phyloP scores from a whole-genome alignment of 176 grass and related monocot genomes.

The Tillandsia fasciculata region DNA sequence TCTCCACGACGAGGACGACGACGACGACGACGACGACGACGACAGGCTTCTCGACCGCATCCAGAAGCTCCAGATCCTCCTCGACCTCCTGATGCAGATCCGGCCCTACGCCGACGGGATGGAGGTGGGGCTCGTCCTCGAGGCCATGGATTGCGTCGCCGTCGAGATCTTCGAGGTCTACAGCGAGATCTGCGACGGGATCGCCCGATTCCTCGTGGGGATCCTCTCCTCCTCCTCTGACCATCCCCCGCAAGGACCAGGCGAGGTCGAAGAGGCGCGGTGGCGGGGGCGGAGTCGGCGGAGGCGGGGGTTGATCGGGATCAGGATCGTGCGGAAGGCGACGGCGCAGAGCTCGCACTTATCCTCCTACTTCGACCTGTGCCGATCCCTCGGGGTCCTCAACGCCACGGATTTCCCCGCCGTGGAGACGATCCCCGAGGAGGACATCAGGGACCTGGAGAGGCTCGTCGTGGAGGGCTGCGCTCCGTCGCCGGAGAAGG shows the following conservation, averaged over 20 bases:
- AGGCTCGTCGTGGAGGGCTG: conserved; percentile 34
- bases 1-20: not conserved
- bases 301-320: not conserved
- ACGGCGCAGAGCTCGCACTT: conserved; percentile 32
- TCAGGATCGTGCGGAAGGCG: conserved; percentile 24
- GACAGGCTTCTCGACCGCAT: conserved; percentile 35
- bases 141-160: conserved; percentile 80
- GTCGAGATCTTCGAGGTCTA: conserved; percentile 96
- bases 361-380: conserved; percentile 33
- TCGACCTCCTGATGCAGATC: conserved; percentile 77
- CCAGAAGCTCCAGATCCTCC: conserved; percentile 48
- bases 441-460: conserved; percentile 72
- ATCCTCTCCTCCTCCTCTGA: conserved; percentile 26
- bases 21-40: not conserved
- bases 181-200: conserved; percentile 70
- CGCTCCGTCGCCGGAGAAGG: conserved; percentile 25
- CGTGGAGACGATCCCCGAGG: conserved; percentile 42
- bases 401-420: conserved; percentile 34
- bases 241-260: not conserved
- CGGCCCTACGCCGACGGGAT: conserved; percentile 66
- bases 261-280: not conserved
- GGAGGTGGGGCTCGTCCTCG: conserved; percentile 55
- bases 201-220: conserved; percentile 54
- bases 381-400: conserved; percentile 36
- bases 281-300: not conserved